Evolutionary conservation across 2,329 filamentous ascomycete genomes (phyloP).

Genomic region (Ophiocordyceps camponoti-floridani): DNA sequence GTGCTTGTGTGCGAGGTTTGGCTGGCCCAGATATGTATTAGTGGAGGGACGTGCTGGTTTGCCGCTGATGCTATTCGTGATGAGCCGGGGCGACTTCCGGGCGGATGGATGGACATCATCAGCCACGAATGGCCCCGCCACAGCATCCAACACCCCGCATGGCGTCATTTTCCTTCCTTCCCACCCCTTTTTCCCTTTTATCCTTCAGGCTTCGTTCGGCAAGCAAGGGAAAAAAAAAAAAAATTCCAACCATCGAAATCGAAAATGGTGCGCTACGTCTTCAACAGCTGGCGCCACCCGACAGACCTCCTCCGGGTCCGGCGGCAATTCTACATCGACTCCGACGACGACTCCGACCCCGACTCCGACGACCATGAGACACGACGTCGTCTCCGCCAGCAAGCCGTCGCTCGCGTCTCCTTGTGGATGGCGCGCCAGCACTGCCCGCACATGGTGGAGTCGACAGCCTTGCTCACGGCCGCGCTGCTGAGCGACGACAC

Average conservation of each 20-base stretch:
- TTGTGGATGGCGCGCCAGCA: constrained; percentile 57
- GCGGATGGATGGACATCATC: no score
- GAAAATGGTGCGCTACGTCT: constrained; percentile 50
- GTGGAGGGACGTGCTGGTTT: background rate
- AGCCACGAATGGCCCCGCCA: background rate
- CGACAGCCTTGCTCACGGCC: constrained; percentile 54
- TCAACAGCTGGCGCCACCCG: constrained; percentile 55
- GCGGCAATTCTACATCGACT: constrained; percentile 36
- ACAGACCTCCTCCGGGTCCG: constrained; percentile 49
- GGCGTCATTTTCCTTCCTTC: background rate
- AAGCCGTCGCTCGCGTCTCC: constrained; percentile 38
- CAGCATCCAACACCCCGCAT: background rate
- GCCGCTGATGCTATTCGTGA: no score
- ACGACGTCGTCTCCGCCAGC: constrained; percentile 15
- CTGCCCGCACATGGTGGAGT: constrained; percentile 65
- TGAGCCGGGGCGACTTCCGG: no score
- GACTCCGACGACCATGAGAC: constrained; percentile 5
- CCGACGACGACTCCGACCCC: constrained; percentile 14
- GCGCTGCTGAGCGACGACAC: constrained; percentile 47
- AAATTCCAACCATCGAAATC: background rate
- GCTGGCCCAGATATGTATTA: background rate
- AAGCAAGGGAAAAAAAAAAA: background rate
- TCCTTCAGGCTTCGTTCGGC: background rate
- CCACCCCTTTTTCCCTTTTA: background rate
- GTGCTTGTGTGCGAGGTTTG: background rate